Evolutionary conservation across 306 rosid genomes (phyloP).

Genomic region (Fragaria iinumae): DNA sequence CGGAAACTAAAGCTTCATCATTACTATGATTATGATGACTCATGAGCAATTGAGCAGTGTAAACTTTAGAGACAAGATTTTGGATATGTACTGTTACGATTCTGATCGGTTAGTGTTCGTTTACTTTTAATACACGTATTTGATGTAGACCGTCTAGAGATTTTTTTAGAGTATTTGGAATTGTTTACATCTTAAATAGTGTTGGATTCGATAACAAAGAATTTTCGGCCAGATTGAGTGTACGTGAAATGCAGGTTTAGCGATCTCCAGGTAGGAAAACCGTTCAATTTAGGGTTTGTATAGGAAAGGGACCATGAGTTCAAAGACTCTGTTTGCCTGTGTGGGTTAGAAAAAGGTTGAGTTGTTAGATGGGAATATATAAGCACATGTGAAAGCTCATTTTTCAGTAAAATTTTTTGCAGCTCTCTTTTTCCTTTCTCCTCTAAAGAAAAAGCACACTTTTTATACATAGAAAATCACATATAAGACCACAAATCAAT

Average conservation of each 20-base stretch:
- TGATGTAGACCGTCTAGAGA: background rate
- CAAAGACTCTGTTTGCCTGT: constrained; percentile 36
- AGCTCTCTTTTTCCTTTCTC: constrained; percentile 13
- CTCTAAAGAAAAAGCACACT: constrained; percentile 18
- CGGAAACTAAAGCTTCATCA: constrained; percentile 41
- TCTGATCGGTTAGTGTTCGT: too few species aligned
- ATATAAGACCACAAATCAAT: background rate
- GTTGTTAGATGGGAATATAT: constrained; percentile 52
- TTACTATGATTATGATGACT: background rate
- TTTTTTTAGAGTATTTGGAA: background rate
- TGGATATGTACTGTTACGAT: too few species aligned
- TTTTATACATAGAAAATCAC: background rate
- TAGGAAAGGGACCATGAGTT: constrained; percentile 40
- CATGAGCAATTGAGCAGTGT: background rate
- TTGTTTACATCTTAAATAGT: background rate
- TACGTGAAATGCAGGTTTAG: background rate
- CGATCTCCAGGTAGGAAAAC: background rate
- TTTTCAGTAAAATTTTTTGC: constrained; percentile 23
- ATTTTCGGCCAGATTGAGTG: background rate
- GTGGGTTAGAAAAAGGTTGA: constrained; percentile 35
- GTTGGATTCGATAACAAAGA: background rate
- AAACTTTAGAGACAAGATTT: background rate
- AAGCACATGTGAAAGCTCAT: constrained; percentile 58
- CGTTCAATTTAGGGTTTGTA: constrained; percentile 19
- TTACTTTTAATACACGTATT: background rate